Evolutionary conservation across 2,329 filamentous ascomycete species (phyloP), one percentile per base, ranked within the genome.

Genomic region (Calonectria crousiana): DNA sequence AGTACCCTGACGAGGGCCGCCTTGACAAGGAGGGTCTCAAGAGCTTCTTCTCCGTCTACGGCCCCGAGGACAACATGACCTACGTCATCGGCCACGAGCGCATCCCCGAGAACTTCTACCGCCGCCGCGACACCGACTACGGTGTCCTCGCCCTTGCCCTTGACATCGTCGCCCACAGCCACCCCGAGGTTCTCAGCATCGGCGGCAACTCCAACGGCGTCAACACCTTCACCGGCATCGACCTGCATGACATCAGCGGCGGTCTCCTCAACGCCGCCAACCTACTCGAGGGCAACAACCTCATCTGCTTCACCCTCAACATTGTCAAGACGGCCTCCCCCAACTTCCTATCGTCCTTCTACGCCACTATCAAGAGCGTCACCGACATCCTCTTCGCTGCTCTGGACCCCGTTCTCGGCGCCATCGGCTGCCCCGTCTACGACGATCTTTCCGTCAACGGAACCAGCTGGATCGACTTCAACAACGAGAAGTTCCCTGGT

Each of bases 31-130:
- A 84, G 1, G 83, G 83, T 1, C 82, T 90, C 67, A 85, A 84
- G 68, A 85, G 82, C 74, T 90, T 90, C 80, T 90, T 85, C 74
- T 87, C 81, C 14, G 85, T 90, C 18, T 83, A 82, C 58, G 82
- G 84, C 6, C 69, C 74, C 11, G 73, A 76, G 34, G 82, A 86
- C 9, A 83, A 84, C 51, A 78, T 88, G 49, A 84, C 83, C 5
- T 87, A 89, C 75, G 85, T 84, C 11, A 78, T 84, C 30, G 89
- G 89, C n/a, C 86, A 86, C 77, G 88, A 90, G 76, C 84, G 85
- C 4, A 89, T 90, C 52, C 89, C 89, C 0, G 83, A 86, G 30
- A 90, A 90, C 80, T 90, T 88, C 87, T 90, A 88, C 80, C 78
- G 79, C 32, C 77, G 76, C 18, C 75, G 74, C 5, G 85, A 85